These are phyloP conservation scores for Lactarius sanguifluus DNA, from an alignment of 768 basidiomycete genomes.

Conservation along the genomic window DNA sequence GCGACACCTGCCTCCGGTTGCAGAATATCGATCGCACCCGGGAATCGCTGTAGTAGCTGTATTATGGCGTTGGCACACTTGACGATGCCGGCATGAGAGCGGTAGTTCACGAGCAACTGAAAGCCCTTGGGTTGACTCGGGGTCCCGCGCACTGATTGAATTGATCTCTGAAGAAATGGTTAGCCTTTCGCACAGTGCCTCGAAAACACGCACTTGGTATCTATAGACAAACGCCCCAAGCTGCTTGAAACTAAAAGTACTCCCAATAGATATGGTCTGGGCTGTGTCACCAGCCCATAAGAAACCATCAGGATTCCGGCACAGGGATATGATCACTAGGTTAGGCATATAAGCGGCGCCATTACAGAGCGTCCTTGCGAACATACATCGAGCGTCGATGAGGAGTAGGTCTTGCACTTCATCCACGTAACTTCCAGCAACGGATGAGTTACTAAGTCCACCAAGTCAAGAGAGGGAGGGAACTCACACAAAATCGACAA, in stretches of 20 bases:
- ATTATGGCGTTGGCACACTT: slow-evolving; percentile 65
- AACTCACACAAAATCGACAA: slow-evolving; percentile 54
- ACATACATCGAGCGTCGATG: slow-evolving; percentile 58
- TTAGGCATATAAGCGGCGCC: neutral
- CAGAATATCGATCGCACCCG: slow-evolving; percentile 60
- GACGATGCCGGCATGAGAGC: slow-evolving; percentile 75
- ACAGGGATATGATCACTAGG: slow-evolving; percentile 62
- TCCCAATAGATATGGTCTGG: slow-evolving; percentile 72
- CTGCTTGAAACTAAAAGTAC: slow-evolving; percentile 69
- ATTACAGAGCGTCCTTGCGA: neutral
- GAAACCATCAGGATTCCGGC: slow-evolving; percentile 61
- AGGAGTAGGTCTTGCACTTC: slow-evolving; percentile 74
- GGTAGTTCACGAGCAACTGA: slow-evolving; percentile 62
- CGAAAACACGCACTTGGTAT: slow-evolving; percentile 48
- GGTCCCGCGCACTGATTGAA: slow-evolving; percentile 17
- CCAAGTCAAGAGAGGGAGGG: neutral
- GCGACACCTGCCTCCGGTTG: slow-evolving; percentile 55
- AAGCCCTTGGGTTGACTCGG: slow-evolving; percentile 44
- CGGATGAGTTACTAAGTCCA: neutral
- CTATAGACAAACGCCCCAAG: slow-evolving; percentile 66
- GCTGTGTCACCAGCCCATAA: slow-evolving; percentile 84
- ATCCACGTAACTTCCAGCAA: slow-evolving; percentile 57
- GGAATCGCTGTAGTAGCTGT: slow-evolving; percentile 56
- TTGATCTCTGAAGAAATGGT: slow-evolving; percentile 3
- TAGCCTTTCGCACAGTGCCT: neutral